These are phyloP conservation scores for Ogataea pignaliae DNA, from an alignment of 805 yeast genomes.

Conservation along the genomic window DNA sequence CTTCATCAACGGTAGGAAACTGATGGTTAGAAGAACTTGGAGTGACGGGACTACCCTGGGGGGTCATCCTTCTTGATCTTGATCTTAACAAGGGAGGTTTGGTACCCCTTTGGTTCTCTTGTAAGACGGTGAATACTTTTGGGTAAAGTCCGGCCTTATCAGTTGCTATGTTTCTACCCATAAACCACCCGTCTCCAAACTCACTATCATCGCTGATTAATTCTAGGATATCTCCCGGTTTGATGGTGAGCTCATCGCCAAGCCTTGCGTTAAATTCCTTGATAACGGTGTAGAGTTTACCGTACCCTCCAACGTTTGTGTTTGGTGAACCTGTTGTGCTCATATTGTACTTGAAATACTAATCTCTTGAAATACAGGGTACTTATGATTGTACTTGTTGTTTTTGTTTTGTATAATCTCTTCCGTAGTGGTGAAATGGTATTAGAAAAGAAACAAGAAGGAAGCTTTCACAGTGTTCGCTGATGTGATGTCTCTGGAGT, in stretches of 20 bases:
- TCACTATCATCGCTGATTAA: conserved; percentile 90
- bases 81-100: conserved; percentile 47
- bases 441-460: too few relatives aligned
- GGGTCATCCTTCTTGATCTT: conserved; percentile 48
- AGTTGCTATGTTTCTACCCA: conserved; percentile 74
- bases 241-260: conserved; percentile 82
- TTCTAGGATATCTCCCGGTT: conserved; percentile 80
- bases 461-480: too few relatives aligned
- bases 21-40: conserved; percentile 6
- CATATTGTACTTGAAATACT: too few relatives aligned
- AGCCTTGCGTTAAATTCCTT: conserved; percentile 84
- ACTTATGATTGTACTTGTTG: too few relatives aligned
- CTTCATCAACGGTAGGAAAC: conserved; percentile 7
- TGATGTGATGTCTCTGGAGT: too few relatives aligned
- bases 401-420: too few relatives aligned
- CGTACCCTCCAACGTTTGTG: conserved; percentile 8
- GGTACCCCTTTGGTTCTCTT: conserved; percentile 6
- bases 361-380: too few relatives aligned
- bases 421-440: too few relatives aligned
- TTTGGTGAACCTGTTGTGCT: too few relatives aligned
- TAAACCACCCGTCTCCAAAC: conserved; percentile 96
- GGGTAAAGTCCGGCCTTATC: conserved; percentile 86
- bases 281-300: conserved; percentile 48
- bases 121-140: conserved; percentile 53
- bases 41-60: conserved; percentile 24